These are phyloP conservation scores for Leishmania gerbilli DNA, from an alignment of 208 protist species.

Conservation along the genomic window DNA sequence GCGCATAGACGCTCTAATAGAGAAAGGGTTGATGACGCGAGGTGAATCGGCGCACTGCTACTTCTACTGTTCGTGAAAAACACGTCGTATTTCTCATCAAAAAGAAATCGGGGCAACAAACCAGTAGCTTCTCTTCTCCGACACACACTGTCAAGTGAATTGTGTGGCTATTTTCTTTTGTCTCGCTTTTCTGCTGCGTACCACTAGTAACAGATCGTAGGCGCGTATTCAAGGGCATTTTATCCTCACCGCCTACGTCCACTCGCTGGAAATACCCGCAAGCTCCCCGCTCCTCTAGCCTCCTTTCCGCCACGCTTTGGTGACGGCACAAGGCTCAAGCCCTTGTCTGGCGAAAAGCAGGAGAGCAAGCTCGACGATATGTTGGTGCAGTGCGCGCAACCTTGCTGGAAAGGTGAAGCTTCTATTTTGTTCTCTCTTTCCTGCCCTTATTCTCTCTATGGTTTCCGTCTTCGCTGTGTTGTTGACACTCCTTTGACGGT, in stretches of 20 bases:
- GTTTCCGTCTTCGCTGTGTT: not conserved
- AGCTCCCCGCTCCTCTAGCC: not conserved
- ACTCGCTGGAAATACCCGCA: not conserved
- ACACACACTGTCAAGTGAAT: not conserved
- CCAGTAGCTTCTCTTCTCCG: conserved; percentile 9
- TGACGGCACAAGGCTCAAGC: not conserved
- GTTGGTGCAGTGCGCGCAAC: not conserved
- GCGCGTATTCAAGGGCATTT: not conserved
- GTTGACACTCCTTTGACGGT: not conserved
- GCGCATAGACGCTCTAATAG: conserved; percentile 63
- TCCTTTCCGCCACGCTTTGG: not conserved
- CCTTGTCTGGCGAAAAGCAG: not conserved
- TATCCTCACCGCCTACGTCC: not conserved
- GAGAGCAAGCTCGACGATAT: not conserved
- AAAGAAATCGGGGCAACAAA: not conserved
- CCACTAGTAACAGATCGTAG: not conserved
- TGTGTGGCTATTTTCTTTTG: not conserved
- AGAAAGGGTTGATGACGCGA: conserved; percentile 64
- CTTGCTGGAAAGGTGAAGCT: not conserved
- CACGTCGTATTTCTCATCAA: not conserved
- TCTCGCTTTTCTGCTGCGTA: not conserved
- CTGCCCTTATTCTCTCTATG: conserved; percentile 4
- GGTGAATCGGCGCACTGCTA: conserved; percentile 31
- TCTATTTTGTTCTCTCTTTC: not conserved
- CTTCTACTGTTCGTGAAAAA: conserved; percentile 29